A percentile compares a stretch with the other conserved stretches of the same genome.
phyloP scores from a whole-genome alignment of 176 grass and related monocot genomes.

The Bothriochloa decipiens region DNA sequence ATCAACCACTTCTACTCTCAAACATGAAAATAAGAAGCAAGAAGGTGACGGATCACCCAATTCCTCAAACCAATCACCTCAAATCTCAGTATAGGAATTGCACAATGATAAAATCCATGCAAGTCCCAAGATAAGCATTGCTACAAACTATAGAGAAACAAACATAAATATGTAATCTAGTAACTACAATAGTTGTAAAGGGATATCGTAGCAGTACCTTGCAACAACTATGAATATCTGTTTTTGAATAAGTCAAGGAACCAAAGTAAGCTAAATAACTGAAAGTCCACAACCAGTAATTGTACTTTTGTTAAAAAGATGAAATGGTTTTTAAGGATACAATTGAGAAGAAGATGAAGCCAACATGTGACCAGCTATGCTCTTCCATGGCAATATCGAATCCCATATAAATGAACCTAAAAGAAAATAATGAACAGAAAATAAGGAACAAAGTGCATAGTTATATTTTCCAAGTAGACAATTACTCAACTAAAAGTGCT shows the following conservation, averaged over 20 bases:
- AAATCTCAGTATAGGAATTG: background rate
- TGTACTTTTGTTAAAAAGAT: slow-evolving; percentile 15
- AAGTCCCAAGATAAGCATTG: background rate
- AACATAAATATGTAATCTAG: slow-evolving; percentile 26
- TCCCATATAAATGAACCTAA: slow-evolving; percentile 99
- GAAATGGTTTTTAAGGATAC: slow-evolving; percentile 67
- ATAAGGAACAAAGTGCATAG: background rate
- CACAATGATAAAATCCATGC: slow-evolving; percentile 13
- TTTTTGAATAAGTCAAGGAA: slow-evolving; percentile 75
- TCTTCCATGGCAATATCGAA: slow-evolving; percentile 99
- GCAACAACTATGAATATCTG: slow-evolving; percentile 97
- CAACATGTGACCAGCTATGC: slow-evolving; percentile 98
- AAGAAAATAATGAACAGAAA: slow-evolving; percentile 4
- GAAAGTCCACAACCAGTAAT: background rate
- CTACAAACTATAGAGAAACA: slow-evolving; percentile 29
- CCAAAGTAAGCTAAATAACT: slow-evolving; percentile 32
- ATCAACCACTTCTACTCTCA: background rate
- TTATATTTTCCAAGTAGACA: slow-evolving; percentile 16
- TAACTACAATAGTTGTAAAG: slow-evolving; percentile 18
- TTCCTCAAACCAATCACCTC: background rate
- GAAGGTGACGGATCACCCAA: background rate
- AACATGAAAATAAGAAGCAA: background rate
- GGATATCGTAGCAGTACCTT: slow-evolving; percentile 57
- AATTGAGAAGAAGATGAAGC: slow-evolving; percentile 99
- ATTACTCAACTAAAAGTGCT: background rate